A percentile compares a stretch with the other conserved stretches of the same genome.
Conservation (phyloP, 768 basidiomycete genomes). For the Lenzites betulinus region DNA sequence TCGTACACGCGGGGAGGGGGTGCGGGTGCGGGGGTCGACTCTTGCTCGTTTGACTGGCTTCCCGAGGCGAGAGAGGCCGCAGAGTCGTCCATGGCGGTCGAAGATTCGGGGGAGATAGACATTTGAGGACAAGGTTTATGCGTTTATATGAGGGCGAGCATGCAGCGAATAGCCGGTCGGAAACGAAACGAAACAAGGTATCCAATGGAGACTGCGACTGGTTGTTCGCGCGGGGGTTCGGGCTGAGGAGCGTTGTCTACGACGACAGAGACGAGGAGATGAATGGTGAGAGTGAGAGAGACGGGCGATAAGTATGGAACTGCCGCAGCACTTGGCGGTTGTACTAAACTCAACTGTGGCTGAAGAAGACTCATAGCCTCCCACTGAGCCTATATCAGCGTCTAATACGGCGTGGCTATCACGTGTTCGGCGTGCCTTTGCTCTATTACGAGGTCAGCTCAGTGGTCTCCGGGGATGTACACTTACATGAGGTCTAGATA, state of each 20-base stretch:
- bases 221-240: not conserved
- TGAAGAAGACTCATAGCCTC: not conserved
- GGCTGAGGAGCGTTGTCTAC: not conserved
- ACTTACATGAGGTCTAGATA: too few relatives aligned
- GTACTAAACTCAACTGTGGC: not conserved
- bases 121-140: not conserved
- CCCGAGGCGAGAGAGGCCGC: not conserved
- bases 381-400: too few relatives aligned
- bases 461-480: too few relatives aligned
- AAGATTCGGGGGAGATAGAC: not conserved
- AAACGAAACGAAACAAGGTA: not conserved
- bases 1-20: slow-evolving; percentile 15
- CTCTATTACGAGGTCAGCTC: too few relatives aligned
- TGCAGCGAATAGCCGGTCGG: not conserved
- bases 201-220: not conserved
- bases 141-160: not conserved
- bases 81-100: not conserved
- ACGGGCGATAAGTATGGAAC: not conserved
- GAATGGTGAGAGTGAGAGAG: not conserved
- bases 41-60: not conserved
- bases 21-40: not conserved
- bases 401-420: too few relatives aligned
- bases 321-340: not conserved
- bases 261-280: not conserved
- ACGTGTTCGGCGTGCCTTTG: too few relatives aligned